Evolutionary conservation across 495 filamentous ascomycete species (phyloP).

Genomic region (Clavariopsis aquatica): DNA sequence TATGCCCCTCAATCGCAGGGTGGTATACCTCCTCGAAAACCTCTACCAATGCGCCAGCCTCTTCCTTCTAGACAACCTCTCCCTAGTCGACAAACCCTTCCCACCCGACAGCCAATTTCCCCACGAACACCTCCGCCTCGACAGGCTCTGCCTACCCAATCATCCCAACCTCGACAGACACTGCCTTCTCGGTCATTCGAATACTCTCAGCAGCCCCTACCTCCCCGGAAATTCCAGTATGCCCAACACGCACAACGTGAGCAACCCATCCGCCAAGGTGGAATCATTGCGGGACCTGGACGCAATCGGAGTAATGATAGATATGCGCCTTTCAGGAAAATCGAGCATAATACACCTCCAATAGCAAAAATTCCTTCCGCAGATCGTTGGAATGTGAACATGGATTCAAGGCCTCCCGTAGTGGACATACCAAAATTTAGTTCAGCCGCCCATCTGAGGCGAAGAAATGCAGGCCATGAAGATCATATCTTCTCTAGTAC

Average conservation of each 20-base stretch:
- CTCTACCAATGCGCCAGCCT: not conserved
- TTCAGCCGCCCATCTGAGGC: constrained; percentile 4
- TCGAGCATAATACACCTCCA: not conserved
- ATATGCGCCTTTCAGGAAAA: not conserved
- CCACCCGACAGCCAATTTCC: not conserved
- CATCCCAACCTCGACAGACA: not conserved
- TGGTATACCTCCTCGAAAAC: not conserved
- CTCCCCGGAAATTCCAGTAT: not conserved
- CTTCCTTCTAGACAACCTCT: not conserved
- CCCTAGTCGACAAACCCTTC: not conserved
- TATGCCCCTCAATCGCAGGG: not conserved
- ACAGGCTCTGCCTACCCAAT: not conserved
- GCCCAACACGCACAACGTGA: not conserved
- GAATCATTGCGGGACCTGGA: not conserved
- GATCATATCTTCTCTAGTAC: not conserved
- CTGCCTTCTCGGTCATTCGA: not conserved
- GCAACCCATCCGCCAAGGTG: not conserved
- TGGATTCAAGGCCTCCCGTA: constrained; percentile 19
- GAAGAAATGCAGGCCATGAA: constrained; percentile 14
- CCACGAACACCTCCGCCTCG: not conserved
- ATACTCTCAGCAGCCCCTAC: not conserved
- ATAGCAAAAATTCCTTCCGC: not conserved
- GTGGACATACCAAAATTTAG: constrained; percentile 11
- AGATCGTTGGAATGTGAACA: constrained; percentile 21
- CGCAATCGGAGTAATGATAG: constrained; percentile 6